Conservation (phyloP, 148 eudicot genomes). For the Selenicereus undatus region DNA sequence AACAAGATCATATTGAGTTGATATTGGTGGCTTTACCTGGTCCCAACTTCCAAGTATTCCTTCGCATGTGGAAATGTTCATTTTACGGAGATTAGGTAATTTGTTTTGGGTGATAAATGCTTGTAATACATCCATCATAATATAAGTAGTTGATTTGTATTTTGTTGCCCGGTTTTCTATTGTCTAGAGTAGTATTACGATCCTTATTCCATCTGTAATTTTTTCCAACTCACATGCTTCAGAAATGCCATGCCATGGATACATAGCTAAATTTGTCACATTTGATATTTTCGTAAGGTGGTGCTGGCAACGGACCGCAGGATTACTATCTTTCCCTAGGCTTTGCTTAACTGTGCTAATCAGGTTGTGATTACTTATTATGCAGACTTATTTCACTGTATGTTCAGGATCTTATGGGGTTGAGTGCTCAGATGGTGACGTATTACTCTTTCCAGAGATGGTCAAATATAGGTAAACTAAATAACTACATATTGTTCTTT, state of each 20-base stretch:
- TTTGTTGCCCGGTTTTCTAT: background rate
- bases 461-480: slow-evolving; percentile 59
- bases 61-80: background rate
- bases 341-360: background rate
- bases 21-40: background rate
- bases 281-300: background rate
- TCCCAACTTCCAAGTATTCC: background rate
- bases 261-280: background rate
- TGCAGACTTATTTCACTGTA: slow-evolving; percentile 78
- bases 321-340: background rate
- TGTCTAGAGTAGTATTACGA: background rate
- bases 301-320: background rate
- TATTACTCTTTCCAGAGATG: slow-evolving; percentile 90
- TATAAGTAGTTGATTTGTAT: background rate
- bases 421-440: slow-evolving; percentile 68
- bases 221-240: background rate
- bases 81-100: background rate
- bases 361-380: slow-evolving; percentile 11
- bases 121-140: background rate
- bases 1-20: background rate
- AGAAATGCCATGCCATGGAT: background rate
- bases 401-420: slow-evolving; percentile 54
- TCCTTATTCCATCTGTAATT: background rate
- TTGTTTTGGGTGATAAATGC: background rate
- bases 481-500: background rate